Evolutionary conservation across 2,329 filamentous ascomycete species (phyloP).

Genomic region (Plenodomus biglobosus): DNA sequence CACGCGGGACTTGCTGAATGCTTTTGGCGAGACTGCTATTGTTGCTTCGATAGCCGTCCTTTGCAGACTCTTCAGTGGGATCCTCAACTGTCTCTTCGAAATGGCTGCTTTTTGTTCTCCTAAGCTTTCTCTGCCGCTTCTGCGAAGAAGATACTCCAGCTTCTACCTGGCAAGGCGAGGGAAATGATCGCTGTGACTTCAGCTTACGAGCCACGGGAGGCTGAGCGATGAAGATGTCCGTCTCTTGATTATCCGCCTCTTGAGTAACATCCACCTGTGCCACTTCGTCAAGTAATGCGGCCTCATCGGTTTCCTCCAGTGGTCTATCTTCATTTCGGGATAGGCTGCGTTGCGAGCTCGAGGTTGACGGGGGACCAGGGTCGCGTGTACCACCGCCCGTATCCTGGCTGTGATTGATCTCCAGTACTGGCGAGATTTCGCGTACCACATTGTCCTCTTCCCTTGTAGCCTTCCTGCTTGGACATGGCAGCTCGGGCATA

Average conservation of each 20-base stretch:
- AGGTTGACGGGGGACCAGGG: too few species aligned
- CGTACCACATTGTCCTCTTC: not conserved
- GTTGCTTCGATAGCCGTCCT: not conserved
- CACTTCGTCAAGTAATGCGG: too few species aligned
- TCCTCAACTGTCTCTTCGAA: not conserved
- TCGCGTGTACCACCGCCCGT: too few species aligned
- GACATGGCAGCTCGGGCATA: not conserved
- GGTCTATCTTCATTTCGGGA: too few species aligned
- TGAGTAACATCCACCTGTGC: too few species aligned
- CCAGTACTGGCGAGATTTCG: too few species aligned
- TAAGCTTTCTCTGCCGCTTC: not conserved
- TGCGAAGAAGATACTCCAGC: not conserved
- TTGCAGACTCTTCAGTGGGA: too few species aligned
- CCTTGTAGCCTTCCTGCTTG: constrained; percentile 1
- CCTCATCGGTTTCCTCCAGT: not conserved
- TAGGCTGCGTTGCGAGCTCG: too few species aligned
- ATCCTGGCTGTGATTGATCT: too few species aligned
- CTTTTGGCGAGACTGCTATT: not conserved
- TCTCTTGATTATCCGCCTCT: too few species aligned
- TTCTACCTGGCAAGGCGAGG: not conserved
- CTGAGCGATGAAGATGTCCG: too few species aligned
- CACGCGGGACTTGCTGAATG: not conserved
- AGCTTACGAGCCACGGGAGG: not conserved
- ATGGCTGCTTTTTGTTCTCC: not conserved
- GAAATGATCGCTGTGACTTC: not conserved